phyloP scores from a whole-genome alignment of 805 yeast genomes.

The Cephaloascus fragrans region DNA sequence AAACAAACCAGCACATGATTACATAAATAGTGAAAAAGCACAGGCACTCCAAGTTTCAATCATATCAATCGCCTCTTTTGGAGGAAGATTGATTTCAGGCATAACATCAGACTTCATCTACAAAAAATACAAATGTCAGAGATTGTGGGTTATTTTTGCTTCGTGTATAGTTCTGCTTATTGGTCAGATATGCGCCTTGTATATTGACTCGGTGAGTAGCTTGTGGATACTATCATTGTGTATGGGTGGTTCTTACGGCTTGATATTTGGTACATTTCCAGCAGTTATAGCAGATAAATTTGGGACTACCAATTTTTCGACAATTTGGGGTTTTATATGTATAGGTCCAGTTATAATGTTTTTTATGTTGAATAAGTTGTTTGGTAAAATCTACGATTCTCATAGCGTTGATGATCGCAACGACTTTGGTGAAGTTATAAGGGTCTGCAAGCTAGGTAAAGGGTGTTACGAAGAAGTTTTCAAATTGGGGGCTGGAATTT shows the following conservation, averaged over 20 bases:
- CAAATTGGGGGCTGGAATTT: slow-evolving; percentile 17
- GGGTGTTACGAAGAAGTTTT: slow-evolving; percentile 28
- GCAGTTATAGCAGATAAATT: slow-evolving; percentile 65
- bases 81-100: slow-evolving; percentile 59
- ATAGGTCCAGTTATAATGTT: slow-evolving; percentile 58
- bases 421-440: slow-evolving; percentile 12
- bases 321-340: slow-evolving; percentile 68
- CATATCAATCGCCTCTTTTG: slow-evolving; percentile 53
- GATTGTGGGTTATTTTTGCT: slow-evolving; percentile 54
- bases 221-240: slow-evolving; percentile 42
- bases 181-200: slow-evolving; percentile 27
- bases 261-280: slow-evolving; percentile 66
- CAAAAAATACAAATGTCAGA: slow-evolving; percentile 39
- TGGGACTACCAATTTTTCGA: slow-evolving; percentile 59
- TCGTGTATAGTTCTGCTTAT: slow-evolving; percentile 26
- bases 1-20: background rate
- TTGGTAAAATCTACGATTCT: slow-evolving; percentile 45
- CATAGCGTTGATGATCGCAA: slow-evolving; percentile 27
- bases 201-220: slow-evolving; percentile 17
- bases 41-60: slow-evolving; percentile 69
- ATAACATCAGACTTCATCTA: slow-evolving; percentile 53
- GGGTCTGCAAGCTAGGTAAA: slow-evolving; percentile 23
- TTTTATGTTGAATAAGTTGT: slow-evolving; percentile 40
- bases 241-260: slow-evolving; percentile 61
- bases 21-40: slow-evolving; percentile 25